These are phyloP conservation scores for Arthrinium phaeospermum DNA, from an alignment of 2,329 filamentous ascomycete species.

Conservation along the genomic window DNA sequence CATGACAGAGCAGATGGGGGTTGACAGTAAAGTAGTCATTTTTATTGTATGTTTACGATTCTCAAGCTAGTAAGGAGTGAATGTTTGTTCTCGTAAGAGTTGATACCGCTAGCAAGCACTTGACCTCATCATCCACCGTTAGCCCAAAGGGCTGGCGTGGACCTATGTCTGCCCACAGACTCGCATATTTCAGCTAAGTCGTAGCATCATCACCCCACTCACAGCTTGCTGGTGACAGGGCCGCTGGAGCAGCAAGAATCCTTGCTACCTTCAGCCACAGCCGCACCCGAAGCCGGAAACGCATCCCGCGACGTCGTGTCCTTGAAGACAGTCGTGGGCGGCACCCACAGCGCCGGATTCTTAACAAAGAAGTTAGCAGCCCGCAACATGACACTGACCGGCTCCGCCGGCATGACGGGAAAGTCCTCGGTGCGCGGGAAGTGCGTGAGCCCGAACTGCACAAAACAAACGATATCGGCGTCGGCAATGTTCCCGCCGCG, in stretches of 20 bases:
- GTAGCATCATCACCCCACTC: background rate
- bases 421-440: slow-evolving; percentile 18
- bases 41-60: background rate
- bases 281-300: background rate
- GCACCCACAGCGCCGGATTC: slow-evolving; percentile 26
- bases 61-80: background rate
- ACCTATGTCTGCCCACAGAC: too few species aligned
- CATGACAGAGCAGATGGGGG: too few species aligned
- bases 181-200: background rate
- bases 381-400: slow-evolving; percentile 25
- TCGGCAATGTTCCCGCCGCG: slow-evolving; percentile 60
- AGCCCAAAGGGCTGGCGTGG: background rate
- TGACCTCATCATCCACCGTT: background rate
- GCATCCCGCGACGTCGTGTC: slow-evolving; percentile 22
- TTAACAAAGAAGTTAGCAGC: slow-evolving; percentile 25
- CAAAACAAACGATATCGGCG: slow-evolving; percentile 60
- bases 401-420: slow-evolving; percentile 27
- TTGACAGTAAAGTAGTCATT: too few species aligned
- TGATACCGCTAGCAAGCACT: background rate
- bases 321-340: slow-evolving; percentile 19
- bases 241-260: background rate
- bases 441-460: slow-evolving; percentile 32
- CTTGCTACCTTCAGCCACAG: background rate
- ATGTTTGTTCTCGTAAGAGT: background rate
- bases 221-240: background rate